These are phyloP conservation scores for Phaffia rhodozyma DNA, from an alignment of 1,284 basidiomycete species.

Conservation along the genomic window DNA sequence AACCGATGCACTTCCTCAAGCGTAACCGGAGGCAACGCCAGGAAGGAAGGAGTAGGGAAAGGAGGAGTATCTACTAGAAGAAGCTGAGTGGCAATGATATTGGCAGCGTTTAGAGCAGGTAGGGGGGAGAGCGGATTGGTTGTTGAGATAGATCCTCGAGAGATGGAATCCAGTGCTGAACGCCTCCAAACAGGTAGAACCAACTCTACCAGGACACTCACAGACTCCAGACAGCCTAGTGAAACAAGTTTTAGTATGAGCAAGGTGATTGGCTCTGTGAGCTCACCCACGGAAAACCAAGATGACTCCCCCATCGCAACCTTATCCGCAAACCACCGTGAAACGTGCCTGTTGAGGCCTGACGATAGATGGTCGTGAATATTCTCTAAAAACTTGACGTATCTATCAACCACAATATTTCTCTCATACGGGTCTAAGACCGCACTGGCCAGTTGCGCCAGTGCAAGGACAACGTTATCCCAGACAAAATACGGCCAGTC, in stretches of 20 bases:
- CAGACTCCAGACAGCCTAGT: conserved; percentile 1
- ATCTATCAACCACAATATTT: not conserved
- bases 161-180: not conserved
- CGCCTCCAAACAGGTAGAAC: conserved; percentile 10
- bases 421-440: conserved; percentile 2
- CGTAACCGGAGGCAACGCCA: not conserved
- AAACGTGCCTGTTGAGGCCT: conserved; percentile 6
- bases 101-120: not conserved
- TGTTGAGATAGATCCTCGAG: not conserved
- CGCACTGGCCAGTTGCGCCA: conserved; percentile 6
- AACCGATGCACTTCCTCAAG: conserved; percentile 10
- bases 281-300: not conserved
- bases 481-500: conserved; percentile 13
- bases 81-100: not conserved
- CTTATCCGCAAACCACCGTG: conserved; percentile 3
- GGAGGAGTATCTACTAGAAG: conserved; percentile 3
- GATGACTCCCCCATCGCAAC: not conserved
- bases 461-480: conserved; percentile 11
- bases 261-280: not conserved
- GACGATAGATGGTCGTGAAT: conserved; percentile 10
- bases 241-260: conserved; percentile 5
- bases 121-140: not conserved
- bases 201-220: conserved; percentile 1
- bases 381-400: conserved; percentile 4
- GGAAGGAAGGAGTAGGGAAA: not conserved